Conservation (phyloP, 176 grass and related monocot genomes). For the Triticum timopheevii region DNA sequence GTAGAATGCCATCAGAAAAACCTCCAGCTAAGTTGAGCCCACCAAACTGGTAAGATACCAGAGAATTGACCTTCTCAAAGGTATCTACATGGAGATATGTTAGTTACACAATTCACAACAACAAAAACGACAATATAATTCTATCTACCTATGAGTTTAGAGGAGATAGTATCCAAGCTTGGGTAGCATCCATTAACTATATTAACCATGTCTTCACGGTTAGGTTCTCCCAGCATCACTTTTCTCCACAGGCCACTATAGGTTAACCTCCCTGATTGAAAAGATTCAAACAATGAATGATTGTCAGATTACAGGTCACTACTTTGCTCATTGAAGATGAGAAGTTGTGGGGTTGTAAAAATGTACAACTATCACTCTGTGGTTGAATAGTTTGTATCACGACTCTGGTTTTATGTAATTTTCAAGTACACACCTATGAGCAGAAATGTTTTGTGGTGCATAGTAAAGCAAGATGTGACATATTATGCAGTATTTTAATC, state of each 20-base stretch:
- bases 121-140: conserved; percentile 1
- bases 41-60: conserved; percentile 62
- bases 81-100: conserved; percentile 56
- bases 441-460: not conserved
- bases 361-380: not conserved
- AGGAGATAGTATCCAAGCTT: conserved; percentile 52
- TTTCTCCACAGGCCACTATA: conserved; percentile 88
- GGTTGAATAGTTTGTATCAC: not conserved
- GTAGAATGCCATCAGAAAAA: conserved; percentile 49
- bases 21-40: conserved; percentile 41
- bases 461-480: not conserved
- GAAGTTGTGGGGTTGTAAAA: conserved; percentile 5
- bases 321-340: not conserved
- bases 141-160: conserved; percentile 65
- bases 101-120: conserved; percentile 19
- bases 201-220: conserved; percentile 61
- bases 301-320: not conserved
- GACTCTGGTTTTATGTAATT: not conserved
- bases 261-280: conserved; percentile 32
- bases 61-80: conserved; percentile 63
- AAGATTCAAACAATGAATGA: conserved; percentile 22
- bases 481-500: not conserved
- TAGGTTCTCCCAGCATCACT: conserved; percentile 70
- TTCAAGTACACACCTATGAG: not conserved
- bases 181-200: conserved; percentile 86